These are phyloP conservation scores for Penicillium herquei DNA, from an alignment of 495 filamentous ascomycete species.

Conservation along the genomic window DNA sequence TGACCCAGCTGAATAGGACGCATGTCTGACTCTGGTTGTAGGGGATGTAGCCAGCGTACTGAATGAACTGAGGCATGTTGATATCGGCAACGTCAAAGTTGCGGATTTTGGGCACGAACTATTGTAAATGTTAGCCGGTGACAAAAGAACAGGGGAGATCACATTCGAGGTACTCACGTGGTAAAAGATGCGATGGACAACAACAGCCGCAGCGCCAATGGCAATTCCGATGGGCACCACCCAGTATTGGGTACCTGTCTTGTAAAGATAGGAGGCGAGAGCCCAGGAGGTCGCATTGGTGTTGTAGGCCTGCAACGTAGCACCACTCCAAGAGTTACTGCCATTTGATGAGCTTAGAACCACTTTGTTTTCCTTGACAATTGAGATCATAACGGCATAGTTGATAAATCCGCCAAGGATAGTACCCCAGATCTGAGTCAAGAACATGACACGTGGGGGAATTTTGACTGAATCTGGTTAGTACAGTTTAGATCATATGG, in stretches of 20 bases:
- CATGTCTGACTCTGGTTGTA: conserved; percentile 46
- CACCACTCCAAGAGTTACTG: conserved; percentile 47
- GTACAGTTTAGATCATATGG: neutral
- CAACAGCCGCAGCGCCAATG: conserved; percentile 39
- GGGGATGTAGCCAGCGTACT: conserved; percentile 44
- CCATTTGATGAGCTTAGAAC: conserved; percentile 40
- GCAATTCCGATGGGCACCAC: conserved; percentile 48
- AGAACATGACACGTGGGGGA: conserved; percentile 43
- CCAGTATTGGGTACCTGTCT: conserved; percentile 24
- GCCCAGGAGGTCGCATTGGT: conserved; percentile 46
- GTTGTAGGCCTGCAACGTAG: conserved; percentile 40
- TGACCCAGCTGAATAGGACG: conserved; percentile 33
- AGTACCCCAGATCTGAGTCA: conserved; percentile 43
- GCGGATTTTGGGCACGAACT: conserved; percentile 36
- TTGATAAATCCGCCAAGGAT: conserved; percentile 48
- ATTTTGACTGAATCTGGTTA: conserved; percentile 35
- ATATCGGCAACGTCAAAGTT: conserved; percentile 28
- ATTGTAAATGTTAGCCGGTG: neutral
- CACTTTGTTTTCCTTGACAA: conserved; percentile 33
- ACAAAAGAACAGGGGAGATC: neutral
- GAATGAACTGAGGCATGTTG: conserved; percentile 43
- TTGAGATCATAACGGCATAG: conserved; percentile 49
- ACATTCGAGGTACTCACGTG: conserved; percentile 19
- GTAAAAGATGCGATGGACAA: conserved; percentile 40
- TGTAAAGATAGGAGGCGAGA: conserved; percentile 41